Percentiles rank a stretch among this genome's conserved stretches.
These are phyloP conservation scores for Neurospora africana DNA, from an alignment of 495 filamentous ascomycete species.

Conservation along the genomic window DNA sequence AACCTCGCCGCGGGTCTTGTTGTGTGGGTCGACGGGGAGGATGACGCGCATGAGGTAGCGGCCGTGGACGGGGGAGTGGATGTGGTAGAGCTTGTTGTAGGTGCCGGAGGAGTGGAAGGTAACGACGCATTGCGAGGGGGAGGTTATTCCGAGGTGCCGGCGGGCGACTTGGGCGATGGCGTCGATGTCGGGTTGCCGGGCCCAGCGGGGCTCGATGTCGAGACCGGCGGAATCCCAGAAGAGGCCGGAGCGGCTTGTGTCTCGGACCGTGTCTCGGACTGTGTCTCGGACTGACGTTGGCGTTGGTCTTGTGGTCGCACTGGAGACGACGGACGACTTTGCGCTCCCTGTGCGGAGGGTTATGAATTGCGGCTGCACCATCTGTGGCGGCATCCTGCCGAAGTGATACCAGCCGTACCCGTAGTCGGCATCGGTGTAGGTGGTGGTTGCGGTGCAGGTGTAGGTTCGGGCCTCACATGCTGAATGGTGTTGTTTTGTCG, in stretches of 20 bases:
- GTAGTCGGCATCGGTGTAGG: background rate
- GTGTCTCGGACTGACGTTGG: too few species aligned
- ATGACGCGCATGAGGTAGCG: constrained; percentile 38
- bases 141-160: constrained; percentile 13
- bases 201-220: constrained; percentile 17
- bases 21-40: constrained; percentile 42
- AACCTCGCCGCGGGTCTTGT: constrained; percentile 46
- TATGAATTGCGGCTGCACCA: background rate
- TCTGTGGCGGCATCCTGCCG: background rate
- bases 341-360: background rate
- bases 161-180: constrained; percentile 17
- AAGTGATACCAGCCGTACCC: background rate
- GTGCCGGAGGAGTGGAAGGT: constrained; percentile 17
- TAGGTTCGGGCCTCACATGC: background rate
- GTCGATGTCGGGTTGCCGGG: constrained; percentile 18
- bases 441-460: background rate
- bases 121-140: constrained; percentile 8
- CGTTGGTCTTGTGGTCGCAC: too few species aligned
- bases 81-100: constrained; percentile 28
- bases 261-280: too few species aligned
- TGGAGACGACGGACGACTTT: background rate
- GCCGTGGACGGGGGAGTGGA: constrained; percentile 13
- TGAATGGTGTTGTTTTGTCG: background rate
- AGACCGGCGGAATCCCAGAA: constrained; percentile 18
- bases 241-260: constrained; percentile 18